Base-by-base conservation (phyloP, 768 basidiomycete genomes). In the Ephemerocybe angulata region DNA sequence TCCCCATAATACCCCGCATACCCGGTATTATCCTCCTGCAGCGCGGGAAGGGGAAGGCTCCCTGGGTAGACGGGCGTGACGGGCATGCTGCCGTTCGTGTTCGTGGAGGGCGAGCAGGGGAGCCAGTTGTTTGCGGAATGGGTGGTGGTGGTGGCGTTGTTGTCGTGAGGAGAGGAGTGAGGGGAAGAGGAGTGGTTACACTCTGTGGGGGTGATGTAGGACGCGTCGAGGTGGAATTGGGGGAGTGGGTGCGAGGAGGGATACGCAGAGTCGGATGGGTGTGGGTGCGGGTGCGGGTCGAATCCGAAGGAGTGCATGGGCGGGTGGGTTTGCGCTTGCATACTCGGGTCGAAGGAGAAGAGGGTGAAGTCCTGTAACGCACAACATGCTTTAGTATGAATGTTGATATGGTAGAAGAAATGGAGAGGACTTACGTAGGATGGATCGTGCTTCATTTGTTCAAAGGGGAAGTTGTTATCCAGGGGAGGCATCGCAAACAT, bases 21-120 rank as follows among this genome's bases (percentile, higher is more conserved):
- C 7, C 6, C 7, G 11, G 30, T 48, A 21, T 35, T 41, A n/a
- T n/a, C n/a, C n/a, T n/a, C n/a, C n/a, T n/a, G n/a, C n/a, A n/a
- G n/a, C n/a, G n/a, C n/a, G n/a, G n/a, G n/a, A 0, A 48, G 38
- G 10, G 35, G 53, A 27, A 48, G 37, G 11, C 25, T 42, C 5
- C 35, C 54, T 11, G 54, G 11, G 29, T 55, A 55, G 6, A 28
- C 37, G 2, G 54, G 54, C n/a, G 54, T 55, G 21, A 48, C 42
- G 25, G 54, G 54, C 54, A 55, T 55, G 38, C 54, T 55, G 28
- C 35, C 50, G n/a, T n/a, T n/a, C 4, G 54, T 55, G 22, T n/a
- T n/a, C n/a, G n/a, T n/a, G n/a, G 48, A 49, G n/a, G 54, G 54
- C 6, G 54, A 55, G 15, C 38, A 33, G 4, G 54, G 54, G 37